Base-by-base conservation (phyloP, 164 flowering plant species). In the Dillenia turbinata region DNA sequence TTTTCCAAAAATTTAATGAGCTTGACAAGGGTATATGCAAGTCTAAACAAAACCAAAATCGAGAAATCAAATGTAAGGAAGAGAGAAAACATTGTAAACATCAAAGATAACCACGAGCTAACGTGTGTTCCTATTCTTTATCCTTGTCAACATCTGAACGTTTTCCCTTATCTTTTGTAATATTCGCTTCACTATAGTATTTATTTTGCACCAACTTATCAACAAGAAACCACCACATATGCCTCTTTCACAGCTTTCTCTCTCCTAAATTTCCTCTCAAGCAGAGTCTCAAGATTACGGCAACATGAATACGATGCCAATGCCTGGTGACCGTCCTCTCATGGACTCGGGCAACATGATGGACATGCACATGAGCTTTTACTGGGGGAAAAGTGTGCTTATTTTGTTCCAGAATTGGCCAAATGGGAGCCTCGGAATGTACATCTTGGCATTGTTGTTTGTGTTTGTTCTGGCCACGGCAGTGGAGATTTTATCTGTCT, bases 331-430 rank as follows among this genome's bases (percentile, higher is more conserved):
- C 24, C 47, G 33, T 5, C 57, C 12, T 56, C 19, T 0, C 56
- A 53, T 63, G 47, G 15, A 66, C 44, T 17, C 57, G 5, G 10
- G 69, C 64, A 68, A 48, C 13, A 53, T 49, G 61, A 75, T 57
- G 79, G 17, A 5, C 49, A 79, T 80, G 85, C 81, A 79, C 49
- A 80, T 67, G 81, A 81, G 68, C 61, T 79, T 83, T 73, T 81
- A 64, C 69, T 79, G 87, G 87, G 80, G 87, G 44, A 78, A 75
- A 66, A 62, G 73, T 9, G 79, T 59, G 13, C 54, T 54, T 0
- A 15, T 83, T 16, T 61, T 83, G 0, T 80, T 83, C 73, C 15
- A 70, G 0, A 72, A 77, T 1, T 83, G 87, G 87, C 87, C 87
- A 2, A 50, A 51, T 1, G 53, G 57, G 15, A 66, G 57, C 47